phyloP scores from a whole-genome alignment of 306 rosid genomes.

The Sicyos baderoa region DNA sequence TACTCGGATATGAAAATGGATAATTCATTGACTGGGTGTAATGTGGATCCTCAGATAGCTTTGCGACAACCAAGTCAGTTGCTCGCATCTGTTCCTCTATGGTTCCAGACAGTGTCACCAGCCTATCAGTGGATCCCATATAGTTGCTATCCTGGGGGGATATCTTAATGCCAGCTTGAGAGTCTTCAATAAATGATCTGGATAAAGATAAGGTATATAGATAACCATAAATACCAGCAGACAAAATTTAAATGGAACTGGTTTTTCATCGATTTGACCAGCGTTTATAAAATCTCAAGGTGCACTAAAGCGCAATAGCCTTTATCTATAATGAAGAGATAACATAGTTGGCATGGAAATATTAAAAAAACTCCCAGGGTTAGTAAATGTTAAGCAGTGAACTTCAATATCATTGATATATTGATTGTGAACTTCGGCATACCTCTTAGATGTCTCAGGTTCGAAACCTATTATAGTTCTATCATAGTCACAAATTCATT shows the following conservation, averaged over 20 bases:
- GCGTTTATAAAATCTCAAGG: too few relatives aligned
- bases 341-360: too few relatives aligned
- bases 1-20: constrained; percentile 92
- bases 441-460: too few relatives aligned
- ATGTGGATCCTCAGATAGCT: constrained; percentile 89
- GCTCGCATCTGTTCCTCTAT: constrained; percentile 92
- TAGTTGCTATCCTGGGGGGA: constrained; percentile 96
- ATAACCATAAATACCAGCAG: not conserved
- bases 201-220: constrained; percentile 19
- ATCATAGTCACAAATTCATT: not conserved
- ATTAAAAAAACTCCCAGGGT: too few relatives aligned
- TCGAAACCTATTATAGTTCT: too few relatives aligned
- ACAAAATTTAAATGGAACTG: not conserved
- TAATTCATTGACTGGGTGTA: constrained; percentile 85
- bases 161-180: constrained; percentile 96
- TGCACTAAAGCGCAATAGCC: too few relatives aligned
- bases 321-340: too few relatives aligned
- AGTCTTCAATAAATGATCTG: constrained; percentile 96
- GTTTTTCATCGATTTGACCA: too few relatives aligned
- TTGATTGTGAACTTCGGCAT: too few relatives aligned
- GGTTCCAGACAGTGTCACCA: constrained; percentile 81
- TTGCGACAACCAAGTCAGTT: constrained; percentile 72
- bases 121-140: constrained; percentile 85
- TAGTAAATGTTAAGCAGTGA: too few relatives aligned
- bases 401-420: too few relatives aligned